phyloP scores from a whole-genome alignment of 345 rosid species.

The Populus euphratica region DNA sequence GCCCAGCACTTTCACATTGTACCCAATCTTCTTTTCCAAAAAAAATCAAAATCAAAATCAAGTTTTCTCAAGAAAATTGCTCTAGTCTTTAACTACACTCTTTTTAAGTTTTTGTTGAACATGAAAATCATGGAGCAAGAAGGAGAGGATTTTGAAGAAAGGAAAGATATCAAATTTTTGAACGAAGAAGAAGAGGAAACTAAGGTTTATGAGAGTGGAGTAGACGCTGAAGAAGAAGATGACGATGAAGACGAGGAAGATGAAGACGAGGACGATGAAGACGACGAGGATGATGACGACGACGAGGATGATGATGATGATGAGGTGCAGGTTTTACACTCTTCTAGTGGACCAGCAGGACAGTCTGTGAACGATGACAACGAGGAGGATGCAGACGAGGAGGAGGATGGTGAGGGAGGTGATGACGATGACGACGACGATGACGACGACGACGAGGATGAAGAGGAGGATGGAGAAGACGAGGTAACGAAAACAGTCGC shows the following conservation, averaged over 20 bases:
- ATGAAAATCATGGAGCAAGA: conserved; percentile 54
- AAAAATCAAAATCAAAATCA: conserved; percentile 8
- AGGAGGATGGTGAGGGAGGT: background rate
- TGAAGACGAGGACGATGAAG: conserved; percentile 18
- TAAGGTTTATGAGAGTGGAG: conserved; percentile 26
- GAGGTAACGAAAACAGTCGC: conserved; percentile 8
- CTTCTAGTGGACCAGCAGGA: conserved; percentile 53
- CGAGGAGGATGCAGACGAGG: conserved; percentile 13
- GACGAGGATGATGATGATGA: conserved; percentile 42
- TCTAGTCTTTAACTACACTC: background rate
- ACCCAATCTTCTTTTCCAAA: conserved; percentile 7
- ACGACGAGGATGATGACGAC: conserved; percentile 38
- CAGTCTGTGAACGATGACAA: conserved; percentile 36
- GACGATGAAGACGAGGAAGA: conserved; percentile 22
- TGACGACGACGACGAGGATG: conserved; percentile 18
- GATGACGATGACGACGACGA: conserved; percentile 19
- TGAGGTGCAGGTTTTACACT: conserved; percentile 48
- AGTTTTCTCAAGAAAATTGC: conserved; percentile 10
- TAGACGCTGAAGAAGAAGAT: conserved; percentile 25
- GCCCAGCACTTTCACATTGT: background rate
- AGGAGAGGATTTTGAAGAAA: conserved; percentile 34
- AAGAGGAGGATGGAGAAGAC: conserved; percentile 2
- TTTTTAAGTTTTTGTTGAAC: conserved; percentile 5
- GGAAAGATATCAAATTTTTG: conserved; percentile 26
- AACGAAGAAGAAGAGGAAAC: conserved; percentile 33